These are phyloP conservation scores for Paracoccidioides brasiliensis DNA, from an alignment of 2,329 filamentous ascomycete genomes.

Conservation along the genomic window DNA sequence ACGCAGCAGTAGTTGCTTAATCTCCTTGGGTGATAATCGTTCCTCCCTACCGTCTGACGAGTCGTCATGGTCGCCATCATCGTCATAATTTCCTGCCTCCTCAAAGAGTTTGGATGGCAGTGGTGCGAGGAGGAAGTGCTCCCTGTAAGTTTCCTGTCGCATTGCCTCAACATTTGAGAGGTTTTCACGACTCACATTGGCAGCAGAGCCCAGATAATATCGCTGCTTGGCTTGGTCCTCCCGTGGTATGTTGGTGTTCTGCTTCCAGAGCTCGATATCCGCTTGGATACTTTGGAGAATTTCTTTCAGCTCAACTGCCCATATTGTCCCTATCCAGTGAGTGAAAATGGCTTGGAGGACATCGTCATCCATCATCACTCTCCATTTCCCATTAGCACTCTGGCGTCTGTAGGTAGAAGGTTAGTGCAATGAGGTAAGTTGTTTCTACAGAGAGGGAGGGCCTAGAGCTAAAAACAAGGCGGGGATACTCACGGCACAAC, in stretches of 20 bases:
- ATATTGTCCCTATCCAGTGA: constrained; percentile 29
- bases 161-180: constrained; percentile 5
- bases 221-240: constrained; percentile 16
- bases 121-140: constrained; percentile 24
- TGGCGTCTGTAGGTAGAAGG: constrained; percentile 16
- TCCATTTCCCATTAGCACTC: constrained; percentile 34
- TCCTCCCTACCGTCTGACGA: constrained; percentile 8
- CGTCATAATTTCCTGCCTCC: constrained; percentile 15
- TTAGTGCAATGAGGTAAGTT: background rate
- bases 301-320: constrained; percentile 19
- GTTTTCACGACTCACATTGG: accelerated
- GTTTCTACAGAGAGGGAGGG: no score
- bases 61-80: constrained; percentile 14
- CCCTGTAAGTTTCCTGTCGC: constrained; percentile 15
- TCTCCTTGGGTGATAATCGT: constrained; percentile 15
- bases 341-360: constrained; percentile 35
- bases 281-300: constrained; percentile 9
- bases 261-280: constrained; percentile 8
- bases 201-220: constrained; percentile 15
- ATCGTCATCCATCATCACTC: constrained; percentile 37
- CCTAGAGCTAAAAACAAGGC: no score
- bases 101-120: constrained; percentile 19
- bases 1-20: constrained; percentile 29
- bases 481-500: constrained; percentile 22
- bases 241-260: constrained; percentile 6